phyloP scores from a whole-genome alignment of 345 rosid species.

The Arabis hirsuta region DNA sequence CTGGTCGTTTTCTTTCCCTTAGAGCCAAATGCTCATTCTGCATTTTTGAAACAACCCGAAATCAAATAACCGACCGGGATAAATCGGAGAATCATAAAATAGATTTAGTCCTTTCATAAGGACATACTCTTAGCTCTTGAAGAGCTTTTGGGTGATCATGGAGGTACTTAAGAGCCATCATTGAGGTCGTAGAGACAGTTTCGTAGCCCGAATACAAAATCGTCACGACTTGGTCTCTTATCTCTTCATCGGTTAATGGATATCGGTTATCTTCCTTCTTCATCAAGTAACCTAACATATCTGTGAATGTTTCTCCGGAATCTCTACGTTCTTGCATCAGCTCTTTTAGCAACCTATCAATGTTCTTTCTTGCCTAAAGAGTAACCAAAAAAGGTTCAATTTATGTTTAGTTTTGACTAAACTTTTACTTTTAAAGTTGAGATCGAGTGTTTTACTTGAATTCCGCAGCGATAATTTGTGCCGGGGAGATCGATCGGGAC shows the following conservation, averaged over 20 bases:
- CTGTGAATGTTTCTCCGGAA: slow-evolving; percentile 50
- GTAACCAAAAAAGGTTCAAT: neutral
- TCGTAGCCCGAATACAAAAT: slow-evolving; percentile 80
- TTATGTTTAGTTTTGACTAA: neutral
- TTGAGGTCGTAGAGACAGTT: slow-evolving; percentile 77
- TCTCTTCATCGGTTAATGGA: slow-evolving; percentile 63
- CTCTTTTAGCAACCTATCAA: slow-evolving; percentile 48
- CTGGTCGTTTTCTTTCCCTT: slow-evolving; percentile 46
- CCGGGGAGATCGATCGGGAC: slow-evolving; percentile 81
- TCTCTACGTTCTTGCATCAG: slow-evolving; percentile 63
- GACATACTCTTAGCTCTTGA: slow-evolving; percentile 66
- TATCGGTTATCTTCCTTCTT: slow-evolving; percentile 53
- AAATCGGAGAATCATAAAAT: neutral
- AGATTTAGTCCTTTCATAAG: neutral
- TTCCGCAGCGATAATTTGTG: slow-evolving; percentile 68
- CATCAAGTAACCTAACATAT: slow-evolving; percentile 69
- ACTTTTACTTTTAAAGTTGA: neutral
- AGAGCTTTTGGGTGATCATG: slow-evolving; percentile 75
- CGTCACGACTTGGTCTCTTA: slow-evolving; percentile 71
- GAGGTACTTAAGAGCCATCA: slow-evolving; percentile 85
- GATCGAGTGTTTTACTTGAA: slow-evolving; percentile 53
- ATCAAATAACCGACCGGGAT: slow-evolving; percentile 5
- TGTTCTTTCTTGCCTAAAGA: slow-evolving; percentile 62
- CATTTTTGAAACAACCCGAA: neutral
- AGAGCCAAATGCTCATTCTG: slow-evolving; percentile 65